phyloP scores from a whole-genome alignment of 495 filamentous ascomycete species.

The Elaphomyces granulatus region DNA sequence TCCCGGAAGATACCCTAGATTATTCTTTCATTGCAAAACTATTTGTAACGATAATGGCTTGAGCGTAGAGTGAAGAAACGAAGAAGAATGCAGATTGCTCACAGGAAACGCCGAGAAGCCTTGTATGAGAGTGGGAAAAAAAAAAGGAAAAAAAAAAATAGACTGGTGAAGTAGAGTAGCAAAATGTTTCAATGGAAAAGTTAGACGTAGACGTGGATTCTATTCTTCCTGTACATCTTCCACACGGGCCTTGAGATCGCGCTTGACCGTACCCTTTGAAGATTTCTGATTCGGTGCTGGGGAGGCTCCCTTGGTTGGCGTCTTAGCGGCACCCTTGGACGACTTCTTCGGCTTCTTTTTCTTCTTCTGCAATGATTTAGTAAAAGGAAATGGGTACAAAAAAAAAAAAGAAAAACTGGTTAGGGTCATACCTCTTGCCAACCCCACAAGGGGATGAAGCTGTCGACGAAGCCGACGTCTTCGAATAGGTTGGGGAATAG shows the following conservation, averaged over 20 bases:
- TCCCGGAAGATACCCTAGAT: too few relatives aligned
- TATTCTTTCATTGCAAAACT: too few relatives aligned
- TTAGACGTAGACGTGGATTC: too few relatives aligned
- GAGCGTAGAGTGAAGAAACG: too few relatives aligned
- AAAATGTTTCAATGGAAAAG: too few relatives aligned
- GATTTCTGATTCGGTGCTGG: slow-evolving; percentile 23
- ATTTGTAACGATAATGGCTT: too few relatives aligned
- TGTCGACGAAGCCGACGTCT: slow-evolving; percentile 96
- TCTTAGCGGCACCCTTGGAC: slow-evolving; percentile 11
- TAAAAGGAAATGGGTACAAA: slow-evolving; percentile 5
- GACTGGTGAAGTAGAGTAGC: too few relatives aligned
- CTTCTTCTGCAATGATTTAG: slow-evolving; percentile 40
- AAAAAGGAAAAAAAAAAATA: too few relatives aligned
- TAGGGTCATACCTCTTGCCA: slow-evolving; percentile 75
- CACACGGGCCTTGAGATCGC: slow-evolving; percentile 44
- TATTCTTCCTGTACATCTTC: slow-evolving; percentile 54
- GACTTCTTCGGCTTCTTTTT: slow-evolving; percentile 45
- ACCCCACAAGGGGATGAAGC: slow-evolving; percentile 91
- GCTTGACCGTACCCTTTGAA: slow-evolving; percentile 19
- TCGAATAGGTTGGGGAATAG: slow-evolving; percentile 97
- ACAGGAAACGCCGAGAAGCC: too few relatives aligned
- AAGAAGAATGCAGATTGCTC: too few relatives aligned
- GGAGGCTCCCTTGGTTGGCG: slow-evolving; percentile 8
- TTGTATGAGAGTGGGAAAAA: too few relatives aligned
- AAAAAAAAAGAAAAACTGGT: slow-evolving; percentile 5